phyloP scores from a whole-genome alignment of 257 asterid species.

The Knoxia roxburghii region DNA sequence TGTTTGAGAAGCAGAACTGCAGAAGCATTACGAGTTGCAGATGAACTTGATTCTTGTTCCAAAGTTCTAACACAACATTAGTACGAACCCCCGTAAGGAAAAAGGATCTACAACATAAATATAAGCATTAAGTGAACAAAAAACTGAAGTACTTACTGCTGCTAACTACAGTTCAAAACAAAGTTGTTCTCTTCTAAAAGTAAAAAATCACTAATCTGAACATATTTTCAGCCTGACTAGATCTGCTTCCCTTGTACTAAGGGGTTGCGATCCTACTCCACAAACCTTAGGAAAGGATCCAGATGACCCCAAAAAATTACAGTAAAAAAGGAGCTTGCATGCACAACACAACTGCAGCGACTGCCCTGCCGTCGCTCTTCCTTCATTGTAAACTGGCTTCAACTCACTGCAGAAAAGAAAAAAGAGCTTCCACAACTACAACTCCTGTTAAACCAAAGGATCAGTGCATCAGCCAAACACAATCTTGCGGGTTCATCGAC shows the following conservation, averaged over 20 bases:
- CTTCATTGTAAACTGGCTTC: neutral
- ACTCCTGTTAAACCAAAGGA: conserved; percentile 20
- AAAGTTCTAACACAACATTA: too few relatives aligned
- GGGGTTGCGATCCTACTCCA: neutral
- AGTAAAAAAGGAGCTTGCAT: neutral
- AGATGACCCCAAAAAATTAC: neutral
- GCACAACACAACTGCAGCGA: too few relatives aligned
- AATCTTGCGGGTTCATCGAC: neutral
- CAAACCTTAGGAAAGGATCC: neutral
- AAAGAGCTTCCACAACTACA: conserved; percentile 14
- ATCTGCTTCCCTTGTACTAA: neutral
- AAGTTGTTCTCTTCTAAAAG: conserved; percentile 4
- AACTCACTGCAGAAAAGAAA: neutral
- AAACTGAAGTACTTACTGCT: too few relatives aligned
- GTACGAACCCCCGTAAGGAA: too few relatives aligned
- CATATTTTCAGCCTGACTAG: neutral
- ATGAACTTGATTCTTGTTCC: too few relatives aligned
- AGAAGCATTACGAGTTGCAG: too few relatives aligned
- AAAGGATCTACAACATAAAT: neutral
- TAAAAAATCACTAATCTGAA: neutral
- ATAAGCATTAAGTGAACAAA: neutral
- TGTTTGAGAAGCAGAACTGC: too few relatives aligned
- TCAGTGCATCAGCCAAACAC: neutral
- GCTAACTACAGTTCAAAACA: conserved; percentile 1
- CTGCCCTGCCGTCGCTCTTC: neutral